These are phyloP conservation scores for Didymosphaeria variabile DNA, from an alignment of 2,329 filamentous ascomycete species.

Conservation along the genomic window DNA sequence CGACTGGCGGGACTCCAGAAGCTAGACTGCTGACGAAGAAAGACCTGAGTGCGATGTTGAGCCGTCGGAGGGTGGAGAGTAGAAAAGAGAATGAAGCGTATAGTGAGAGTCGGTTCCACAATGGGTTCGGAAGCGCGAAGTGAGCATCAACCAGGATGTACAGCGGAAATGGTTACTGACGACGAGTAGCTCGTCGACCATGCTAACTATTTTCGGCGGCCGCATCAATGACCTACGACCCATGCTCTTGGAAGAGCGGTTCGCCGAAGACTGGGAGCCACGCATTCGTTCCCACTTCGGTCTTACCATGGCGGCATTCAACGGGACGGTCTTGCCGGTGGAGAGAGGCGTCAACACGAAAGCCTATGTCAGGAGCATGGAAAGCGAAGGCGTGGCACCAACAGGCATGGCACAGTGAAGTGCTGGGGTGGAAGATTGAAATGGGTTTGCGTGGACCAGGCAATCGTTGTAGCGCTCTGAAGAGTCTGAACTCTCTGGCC, in stretches of 20 bases:
- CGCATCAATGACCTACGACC: slow-evolving; percentile 48
- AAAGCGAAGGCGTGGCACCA: not conserved
- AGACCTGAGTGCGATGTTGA: slow-evolving; percentile 47
- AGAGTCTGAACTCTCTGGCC: not conserved
- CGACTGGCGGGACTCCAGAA: slow-evolving; percentile 46
- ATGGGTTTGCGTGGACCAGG: not conserved
- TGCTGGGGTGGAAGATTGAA: not conserved
- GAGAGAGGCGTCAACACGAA: slow-evolving; percentile 42
- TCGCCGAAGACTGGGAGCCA: slow-evolving; percentile 54
- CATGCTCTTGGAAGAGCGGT: slow-evolving; percentile 54
- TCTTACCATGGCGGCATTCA: slow-evolving; percentile 55
- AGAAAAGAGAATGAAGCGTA: slow-evolving; percentile 49
- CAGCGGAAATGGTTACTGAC: too few relatives aligned
- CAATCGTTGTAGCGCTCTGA: not conserved
- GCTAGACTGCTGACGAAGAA: slow-evolving; percentile 44
- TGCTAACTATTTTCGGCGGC: slow-evolving; percentile 54
- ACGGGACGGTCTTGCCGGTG: slow-evolving; percentile 51
- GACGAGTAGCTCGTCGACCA: slow-evolving; percentile 49
- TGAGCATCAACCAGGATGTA: slow-evolving; percentile 23
- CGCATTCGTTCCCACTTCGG: slow-evolving; percentile 49
- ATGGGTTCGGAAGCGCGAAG: slow-evolving; percentile 54
- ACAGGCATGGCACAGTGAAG: not conserved
- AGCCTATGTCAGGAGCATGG: slow-evolving; percentile 1
- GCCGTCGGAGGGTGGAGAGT: slow-evolving; percentile 47
- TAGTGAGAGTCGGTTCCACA: slow-evolving; percentile 48